Base-by-base conservation (phyloP, 2,329 filamentous ascomycete species). In the Graphium sp. region DNA sequence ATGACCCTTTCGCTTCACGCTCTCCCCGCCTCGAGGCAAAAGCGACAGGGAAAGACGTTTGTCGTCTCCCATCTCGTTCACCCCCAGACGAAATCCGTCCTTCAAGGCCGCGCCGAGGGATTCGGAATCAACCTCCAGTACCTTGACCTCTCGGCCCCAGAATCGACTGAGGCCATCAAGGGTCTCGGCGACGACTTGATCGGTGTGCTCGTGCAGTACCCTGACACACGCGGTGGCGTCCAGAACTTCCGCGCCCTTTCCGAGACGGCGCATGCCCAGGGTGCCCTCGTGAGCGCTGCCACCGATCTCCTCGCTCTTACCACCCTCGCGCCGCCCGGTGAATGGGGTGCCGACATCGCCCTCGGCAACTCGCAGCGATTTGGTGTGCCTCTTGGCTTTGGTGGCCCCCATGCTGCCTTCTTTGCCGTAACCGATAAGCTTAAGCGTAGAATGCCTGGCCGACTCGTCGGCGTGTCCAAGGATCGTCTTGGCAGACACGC, bases 391-490 rank as follows among this genome's bases (percentile, higher is more conserved):
- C 72, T 94, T 46, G 87, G 87, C 28, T 91, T 76, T 41, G 87
- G 87, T 43, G 87, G 87, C 13, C 87, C 87, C n/a, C 87, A 94
- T 45, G 87, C 87, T 16, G 87, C 85, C 12, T 95, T 95, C 66
- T 94, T 95, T 49, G 81, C 87, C 13, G 84, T 85, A 31, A 72
- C 72, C 31, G 85, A 94, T 28, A 82, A 87, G 53, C 74, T 87
- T 57, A 94, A 94, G 69, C 70, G 87, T 34, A 92, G 91, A 57
- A 87, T 94, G 37, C 87, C 87, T 5, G 87, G 85, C 24, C 78
- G 87, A 39, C 58, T 94, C 18, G 78, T 95, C 35, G 87, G 87
- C 40, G 66, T 94, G 4, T 93, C 87, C 28, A 92, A 91, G 53
- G 87, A 95, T 47, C 69, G 87, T 31, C 62, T 84, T 5, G 87